Base-by-base conservation (phyloP, 768 basidiomycete species). In the Kwoniella mangroviensis region DNA sequence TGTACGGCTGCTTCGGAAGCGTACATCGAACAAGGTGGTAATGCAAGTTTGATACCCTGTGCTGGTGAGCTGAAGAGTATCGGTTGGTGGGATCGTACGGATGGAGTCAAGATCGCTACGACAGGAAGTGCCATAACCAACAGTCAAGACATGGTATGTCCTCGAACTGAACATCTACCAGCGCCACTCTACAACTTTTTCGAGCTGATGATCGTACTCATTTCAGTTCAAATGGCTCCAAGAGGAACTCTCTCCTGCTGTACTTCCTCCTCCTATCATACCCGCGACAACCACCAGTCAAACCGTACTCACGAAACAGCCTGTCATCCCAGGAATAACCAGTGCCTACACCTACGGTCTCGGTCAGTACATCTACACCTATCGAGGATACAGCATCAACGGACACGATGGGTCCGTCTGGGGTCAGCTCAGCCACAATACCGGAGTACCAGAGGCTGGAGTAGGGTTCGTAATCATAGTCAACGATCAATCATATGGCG, bases 321-420 rank as follows among this genome's bases (percentile, higher is more conserved):
- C 68, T 1, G 28, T 17, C 1, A 52, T 66, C 34, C 64, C 63
- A n/a, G 62, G 68, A 21, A 26, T 63, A 1, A 40, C 15, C 0
- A 53, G 60, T 41, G 21, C 54, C 0, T 42, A 19, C 3, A 72
- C 56, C 19, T 82, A 82, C 64, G 81, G 78, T 15, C 62, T 75
- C 2, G 80, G 69, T 13, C 79, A 79, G 45, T n/a, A 13, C 15
- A 62, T 49, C 11, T 73, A 56, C 51, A 68, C 72, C 2, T 81
- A 77, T 65, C 73, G 80, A 3, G 79, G 80, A 11, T 59, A 67
- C 55, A 28, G 67, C 7, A 34, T 74, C n/a, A 22, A 69, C 26
- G 65, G 68, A 5, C 81, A 82, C 55, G 51, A 53, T 4, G 80
- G 81, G 17, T 52, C 58, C 5, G 68, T 75, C 4, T 76, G 76